Base-by-base conservation (phyloP, 2,329 filamentous ascomycete species). In the Cordyceps militaris region DNA sequence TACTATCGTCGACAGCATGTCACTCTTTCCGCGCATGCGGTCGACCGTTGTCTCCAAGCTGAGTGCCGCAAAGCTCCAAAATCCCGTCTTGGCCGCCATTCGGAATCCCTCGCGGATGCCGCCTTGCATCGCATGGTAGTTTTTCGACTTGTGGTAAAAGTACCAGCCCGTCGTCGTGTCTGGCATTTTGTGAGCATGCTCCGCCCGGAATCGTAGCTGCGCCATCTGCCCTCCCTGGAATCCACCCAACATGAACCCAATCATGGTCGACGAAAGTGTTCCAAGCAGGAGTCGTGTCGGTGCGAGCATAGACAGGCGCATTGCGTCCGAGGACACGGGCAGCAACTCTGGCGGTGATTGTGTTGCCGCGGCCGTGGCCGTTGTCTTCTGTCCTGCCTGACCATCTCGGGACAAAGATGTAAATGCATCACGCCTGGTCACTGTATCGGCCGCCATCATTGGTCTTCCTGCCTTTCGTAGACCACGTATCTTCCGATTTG, bases 91-190 rank as follows among this genome's bases (percentile, higher is more conserved):
- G 32, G 75, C 69, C 1, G 88, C 91, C 79, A 94, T 89, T 63
- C 81, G 85, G 51, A 90, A 65, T 0, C 91, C 94, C 66, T 96
- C 91, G 54, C 83, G 83, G 19, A 95, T 76, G 0, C 88, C 93
- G 6, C 88, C 89, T 23, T 88, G 80, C 66, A 89, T 86, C 53
- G 88, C 82, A 66, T 91, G 85, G 75, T 99, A 97, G 73, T 96
- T 97, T 73, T 97, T 97, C 69, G 85, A 90, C 74, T 97, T 97
- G 77, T 97, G 93, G 73, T 99, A 99, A n/a, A 97, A 82, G 70
- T 93, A 99, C 94, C 94, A 99, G 19, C 91, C 93, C 2, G 86
- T 84, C 26, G 89, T 86, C 1, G 86, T 86, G 3, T 83, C 85
- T 21, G 94, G 94, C 61, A 97, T 84, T 63, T 93, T 89, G 77